Conservation (phyloP, 2,329 filamentous ascomycete genomes). For the Raffaelea albimanens region DNA sequence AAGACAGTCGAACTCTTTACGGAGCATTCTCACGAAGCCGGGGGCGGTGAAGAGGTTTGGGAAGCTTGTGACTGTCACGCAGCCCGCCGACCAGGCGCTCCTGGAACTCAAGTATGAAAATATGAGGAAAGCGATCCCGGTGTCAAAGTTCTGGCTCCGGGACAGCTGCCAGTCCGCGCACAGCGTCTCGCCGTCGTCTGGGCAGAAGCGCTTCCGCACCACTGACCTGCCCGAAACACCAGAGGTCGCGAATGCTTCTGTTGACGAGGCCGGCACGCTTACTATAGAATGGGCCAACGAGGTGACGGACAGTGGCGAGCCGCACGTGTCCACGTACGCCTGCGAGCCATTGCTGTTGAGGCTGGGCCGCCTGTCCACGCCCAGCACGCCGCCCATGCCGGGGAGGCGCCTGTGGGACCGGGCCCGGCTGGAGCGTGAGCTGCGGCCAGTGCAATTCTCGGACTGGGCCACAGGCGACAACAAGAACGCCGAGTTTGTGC, state of each 20-base stretch:
- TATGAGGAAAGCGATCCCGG: not conserved
- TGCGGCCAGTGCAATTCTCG: constrained; percentile 50
- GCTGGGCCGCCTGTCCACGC: constrained; percentile 27
- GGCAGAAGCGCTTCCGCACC: constrained; percentile 56
- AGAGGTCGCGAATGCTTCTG: not conserved
- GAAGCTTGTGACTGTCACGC: too few relatives aligned
- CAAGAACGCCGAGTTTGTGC: constrained; percentile 38
- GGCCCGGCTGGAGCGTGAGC: constrained; percentile 24
- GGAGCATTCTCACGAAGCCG: too few relatives aligned
- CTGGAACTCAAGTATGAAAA: not conserved
- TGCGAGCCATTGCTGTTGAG: constrained; percentile 7
- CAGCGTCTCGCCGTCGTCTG: constrained; percentile 49
- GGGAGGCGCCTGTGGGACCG: constrained; percentile 31
- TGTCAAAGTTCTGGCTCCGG: constrained; percentile 30
- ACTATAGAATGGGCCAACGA: constrained; percentile 4
- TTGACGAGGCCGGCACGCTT: constrained; percentile 4
- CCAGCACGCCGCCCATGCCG: constrained; percentile 26
- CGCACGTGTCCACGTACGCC: constrained; percentile 9
- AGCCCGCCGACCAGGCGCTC: too few relatives aligned
- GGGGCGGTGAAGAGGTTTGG: too few relatives aligned
- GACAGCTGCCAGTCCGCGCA: constrained; percentile 48
- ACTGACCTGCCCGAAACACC: constrained; percentile 44
- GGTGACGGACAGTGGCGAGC: not conserved
- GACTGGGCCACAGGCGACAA: constrained; percentile 61
- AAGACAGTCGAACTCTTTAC: too few relatives aligned